A percentile compares a stretch with the other conserved stretches of the same genome.
phyloP scores from a whole-genome alignment of 2,329 filamentous ascomycete species.

The Lachnellula cervina region DNA sequence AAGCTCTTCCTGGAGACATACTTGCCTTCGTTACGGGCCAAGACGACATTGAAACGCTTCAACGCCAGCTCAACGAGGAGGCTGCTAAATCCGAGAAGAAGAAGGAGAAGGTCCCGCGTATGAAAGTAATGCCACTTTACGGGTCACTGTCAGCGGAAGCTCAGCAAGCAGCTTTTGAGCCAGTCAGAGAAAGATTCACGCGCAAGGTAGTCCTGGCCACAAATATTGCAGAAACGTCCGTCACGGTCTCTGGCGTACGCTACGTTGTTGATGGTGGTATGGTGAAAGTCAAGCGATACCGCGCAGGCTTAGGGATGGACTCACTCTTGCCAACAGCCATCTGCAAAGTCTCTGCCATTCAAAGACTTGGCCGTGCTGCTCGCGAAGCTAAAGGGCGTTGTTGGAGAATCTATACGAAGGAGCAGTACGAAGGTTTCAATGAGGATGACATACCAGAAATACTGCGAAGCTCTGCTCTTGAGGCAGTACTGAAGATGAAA shows the following conservation, averaged over 20 bases:
- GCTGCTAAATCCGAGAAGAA: constrained; percentile 48
- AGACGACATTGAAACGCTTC: constrained; percentile 81
- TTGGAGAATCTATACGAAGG: constrained; percentile 81
- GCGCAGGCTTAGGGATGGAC: constrained; percentile 78
- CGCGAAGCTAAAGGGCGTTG: constrained; percentile 89
- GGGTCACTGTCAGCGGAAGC: constrained; percentile 82
- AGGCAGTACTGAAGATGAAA: constrained; percentile 88
- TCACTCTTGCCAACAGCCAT: constrained; percentile 87
- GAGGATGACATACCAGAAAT: constrained; percentile 84
- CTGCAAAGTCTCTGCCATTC: constrained; percentile 87
- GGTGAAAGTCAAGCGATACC: constrained; percentile 89
- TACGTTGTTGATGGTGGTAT: constrained; percentile 93
- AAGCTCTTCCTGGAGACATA: constrained; percentile 90
- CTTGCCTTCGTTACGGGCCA: constrained; percentile 89
- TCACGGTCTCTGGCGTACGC: constrained; percentile 88
- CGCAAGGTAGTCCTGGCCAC: constrained; percentile 89
- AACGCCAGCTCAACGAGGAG: constrained; percentile 69
- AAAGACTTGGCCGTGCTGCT: constrained; percentile 85
- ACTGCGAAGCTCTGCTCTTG: constrained; percentile 79
- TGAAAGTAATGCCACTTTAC: constrained; percentile 74
- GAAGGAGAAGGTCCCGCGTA: constrained; percentile 67
- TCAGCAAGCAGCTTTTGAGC: constrained; percentile 81
- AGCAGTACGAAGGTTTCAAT: constrained; percentile 64
- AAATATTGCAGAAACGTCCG: constrained; percentile 97
- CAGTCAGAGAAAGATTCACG: constrained; percentile 64